phyloP scores from a whole-genome alignment of 2,329 filamentous ascomycete species.

The Cladosporium austrohemisphaericum region DNA sequence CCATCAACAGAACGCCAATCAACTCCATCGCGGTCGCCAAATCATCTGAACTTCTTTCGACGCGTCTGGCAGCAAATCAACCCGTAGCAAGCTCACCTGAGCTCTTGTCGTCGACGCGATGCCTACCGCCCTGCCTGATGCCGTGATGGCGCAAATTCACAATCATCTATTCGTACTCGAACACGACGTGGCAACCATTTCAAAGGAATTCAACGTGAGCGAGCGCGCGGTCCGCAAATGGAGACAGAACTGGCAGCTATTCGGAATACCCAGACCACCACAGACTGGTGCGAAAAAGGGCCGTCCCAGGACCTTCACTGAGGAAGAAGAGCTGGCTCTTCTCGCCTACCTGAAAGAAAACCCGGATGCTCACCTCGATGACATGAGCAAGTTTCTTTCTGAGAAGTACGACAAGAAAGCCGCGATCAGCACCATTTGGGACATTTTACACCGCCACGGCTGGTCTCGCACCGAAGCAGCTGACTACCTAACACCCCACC shows the following conservation, averaged over 20 bases:
- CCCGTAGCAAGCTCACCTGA: background rate
- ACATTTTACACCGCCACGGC: conserved; percentile 6
- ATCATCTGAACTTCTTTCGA: background rate
- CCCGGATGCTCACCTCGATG: conserved; percentile 9
- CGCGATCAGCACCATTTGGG: conserved; percentile 11
- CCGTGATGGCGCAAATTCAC: conserved; percentile 12
- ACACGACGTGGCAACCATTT: conserved; percentile 4
- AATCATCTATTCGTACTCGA: conserved; percentile 11
- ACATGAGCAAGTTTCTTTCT: conserved; percentile 4
- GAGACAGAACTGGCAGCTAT: conserved; percentile 13
- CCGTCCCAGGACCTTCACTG: conserved; percentile 8
- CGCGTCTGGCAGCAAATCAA: background rate
- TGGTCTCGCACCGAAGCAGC: conserved; percentile 10
- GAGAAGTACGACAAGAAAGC: conserved; percentile 13
- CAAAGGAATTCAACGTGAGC: conserved; percentile 15
- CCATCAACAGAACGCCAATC: background rate
- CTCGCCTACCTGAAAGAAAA: conserved; percentile 13
- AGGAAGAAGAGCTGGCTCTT: conserved; percentile 4
- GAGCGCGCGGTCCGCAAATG: conserved; percentile 13
- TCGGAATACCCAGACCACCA: conserved; percentile 9
- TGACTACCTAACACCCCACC: conserved; percentile 13
- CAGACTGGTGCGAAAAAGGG: conserved; percentile 9
- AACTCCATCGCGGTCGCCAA: background rate
- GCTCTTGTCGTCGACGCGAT: background rate
- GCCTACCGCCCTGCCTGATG: conserved; percentile 13